Evolutionary conservation across 148 eudicot genomes (phyloP).

Genomic region (Rhododendron ovatum): DNA sequence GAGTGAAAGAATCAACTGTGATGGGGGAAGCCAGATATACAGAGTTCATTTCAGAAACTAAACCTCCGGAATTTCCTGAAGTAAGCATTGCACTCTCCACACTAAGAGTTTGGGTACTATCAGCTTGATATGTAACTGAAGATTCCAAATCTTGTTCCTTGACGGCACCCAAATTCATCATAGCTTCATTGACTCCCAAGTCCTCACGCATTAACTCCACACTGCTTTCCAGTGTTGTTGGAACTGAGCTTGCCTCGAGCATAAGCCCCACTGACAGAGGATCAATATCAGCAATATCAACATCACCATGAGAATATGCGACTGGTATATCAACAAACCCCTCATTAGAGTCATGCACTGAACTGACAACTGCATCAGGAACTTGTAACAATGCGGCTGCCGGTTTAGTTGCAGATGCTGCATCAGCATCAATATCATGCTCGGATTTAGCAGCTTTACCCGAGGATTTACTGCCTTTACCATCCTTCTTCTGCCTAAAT

Average conservation of each 20-base stretch:
- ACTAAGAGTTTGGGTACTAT: slow-evolving; percentile 4
- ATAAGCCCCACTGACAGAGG: slow-evolving; percentile 14
- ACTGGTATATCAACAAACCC: slow-evolving; percentile 20
- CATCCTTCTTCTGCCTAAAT: slow-evolving; percentile 76
- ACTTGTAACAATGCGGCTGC: slow-evolving; percentile 21
- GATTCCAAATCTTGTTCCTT: slow-evolving; percentile 11
- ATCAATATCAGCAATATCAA: slow-evolving; percentile 19
- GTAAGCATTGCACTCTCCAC: slow-evolving; percentile 13
- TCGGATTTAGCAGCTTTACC: slow-evolving; percentile 45
- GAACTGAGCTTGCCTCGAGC: slow-evolving; percentile 11
- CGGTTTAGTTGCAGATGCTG: slow-evolving; percentile 13
- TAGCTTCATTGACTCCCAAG: slow-evolving; percentile 16
- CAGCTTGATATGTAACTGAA: slow-evolving; percentile 9
- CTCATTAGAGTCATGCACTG: slow-evolving; percentile 8
- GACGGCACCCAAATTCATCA: slow-evolving; percentile 7
- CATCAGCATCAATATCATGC: slow-evolving; percentile 28
- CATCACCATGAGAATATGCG: slow-evolving; percentile 13
- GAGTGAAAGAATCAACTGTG: slow-evolving; percentile 9
- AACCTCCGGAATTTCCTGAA: slow-evolving; percentile 9
- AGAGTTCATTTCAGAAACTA: slow-evolving; percentile 15
- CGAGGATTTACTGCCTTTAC: slow-evolving; percentile 46
- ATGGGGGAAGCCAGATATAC: slow-evolving; percentile 13
- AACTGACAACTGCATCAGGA: slow-evolving; percentile 26
- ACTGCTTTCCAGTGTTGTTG: slow-evolving; percentile 12
- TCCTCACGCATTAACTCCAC: slow-evolving; percentile 20